A percentile compares a stretch with the other conserved stretches of the same genome.
phyloP scores from a whole-genome alignment of 352 stramenopile genomes.

The Phytophthora pisi region DNA sequence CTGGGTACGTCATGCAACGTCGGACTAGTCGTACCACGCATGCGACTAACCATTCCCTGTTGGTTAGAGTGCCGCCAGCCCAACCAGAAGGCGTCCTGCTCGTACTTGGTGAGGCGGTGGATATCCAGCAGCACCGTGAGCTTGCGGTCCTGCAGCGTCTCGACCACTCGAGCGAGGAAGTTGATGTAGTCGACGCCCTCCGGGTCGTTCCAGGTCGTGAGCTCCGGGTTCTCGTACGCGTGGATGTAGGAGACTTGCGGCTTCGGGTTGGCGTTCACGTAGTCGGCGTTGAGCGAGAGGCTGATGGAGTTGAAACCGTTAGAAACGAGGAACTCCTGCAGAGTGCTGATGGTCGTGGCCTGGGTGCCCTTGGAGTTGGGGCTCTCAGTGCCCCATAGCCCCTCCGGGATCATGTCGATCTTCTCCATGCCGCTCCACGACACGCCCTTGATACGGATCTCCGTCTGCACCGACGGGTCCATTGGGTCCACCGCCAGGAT shows the following conservation, averaged over 20 bases:
- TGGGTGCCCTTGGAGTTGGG: slow-evolving; percentile 43
- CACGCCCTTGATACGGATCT: slow-evolving; percentile 71
- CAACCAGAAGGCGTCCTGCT: slow-evolving; percentile 64
- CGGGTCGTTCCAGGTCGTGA: slow-evolving; percentile 50
- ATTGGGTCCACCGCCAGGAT: slow-evolving; percentile 59
- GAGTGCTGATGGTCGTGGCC: slow-evolving; percentile 54
- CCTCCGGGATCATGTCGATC: slow-evolving; percentile 69
- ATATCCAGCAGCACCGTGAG: slow-evolving; percentile 69
- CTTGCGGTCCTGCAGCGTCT: slow-evolving; percentile 57
- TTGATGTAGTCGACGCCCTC: slow-evolving; percentile 64
- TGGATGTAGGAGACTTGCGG: slow-evolving; percentile 65
- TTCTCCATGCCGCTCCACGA: slow-evolving; percentile 75
- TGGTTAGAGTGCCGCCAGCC: slow-evolving; percentile 57
- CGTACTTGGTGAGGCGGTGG: slow-evolving; percentile 55
- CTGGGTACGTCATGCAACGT: slow-evolving; percentile 7
- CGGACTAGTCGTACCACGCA: neutral
- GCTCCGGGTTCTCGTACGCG: slow-evolving; percentile 65
- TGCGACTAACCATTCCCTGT: slow-evolving; percentile 2
- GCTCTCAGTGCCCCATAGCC: slow-evolving; percentile 48
- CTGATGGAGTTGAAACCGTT: slow-evolving; percentile 74
- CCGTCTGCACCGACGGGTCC: slow-evolving; percentile 42
- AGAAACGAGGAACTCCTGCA: slow-evolving; percentile 58
- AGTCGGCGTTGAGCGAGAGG: slow-evolving; percentile 60
- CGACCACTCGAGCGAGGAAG: slow-evolving; percentile 56
- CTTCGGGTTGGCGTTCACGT: slow-evolving; percentile 43